Evolutionary conservation across 2,329 filamentous ascomycete genomes (phyloP).

Genomic region (Harringtonia aguacate): DNA sequence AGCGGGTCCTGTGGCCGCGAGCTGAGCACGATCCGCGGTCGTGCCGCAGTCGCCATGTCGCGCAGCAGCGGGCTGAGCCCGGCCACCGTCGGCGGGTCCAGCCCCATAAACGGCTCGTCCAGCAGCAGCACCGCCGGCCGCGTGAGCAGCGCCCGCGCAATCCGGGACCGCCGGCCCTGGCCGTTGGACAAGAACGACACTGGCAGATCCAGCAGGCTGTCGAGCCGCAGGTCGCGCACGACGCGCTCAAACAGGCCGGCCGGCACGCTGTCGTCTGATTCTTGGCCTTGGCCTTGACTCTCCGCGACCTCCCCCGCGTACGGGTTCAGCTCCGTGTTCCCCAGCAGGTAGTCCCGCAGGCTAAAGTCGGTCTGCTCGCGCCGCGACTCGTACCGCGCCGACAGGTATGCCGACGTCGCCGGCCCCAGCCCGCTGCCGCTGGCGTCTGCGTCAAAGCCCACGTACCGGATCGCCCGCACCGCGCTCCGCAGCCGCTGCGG

Average conservation of each 20-base stretch:
- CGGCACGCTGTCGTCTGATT: conserved; percentile 28
- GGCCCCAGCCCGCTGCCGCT: conserved; percentile 27
- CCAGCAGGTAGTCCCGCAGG: conserved; percentile 67
- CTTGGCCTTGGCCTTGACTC: neutral
- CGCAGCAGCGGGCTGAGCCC: conserved; percentile 62
- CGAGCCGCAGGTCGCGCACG: conserved; percentile 58
- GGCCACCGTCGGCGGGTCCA: conserved; percentile 73
- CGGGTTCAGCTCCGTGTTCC: conserved; percentile 75
- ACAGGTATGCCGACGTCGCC: conserved; percentile 67
- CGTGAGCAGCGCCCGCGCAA: conserved; percentile 73
- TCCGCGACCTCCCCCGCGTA: conserved; percentile 26
- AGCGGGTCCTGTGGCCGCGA: conserved; percentile 77
- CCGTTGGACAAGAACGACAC: conserved; percentile 90
- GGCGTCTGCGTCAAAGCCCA: conserved; percentile 74
- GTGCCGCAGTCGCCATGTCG: conserved; percentile 52
- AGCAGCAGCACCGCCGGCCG: conserved; percentile 73
- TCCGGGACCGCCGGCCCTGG: conserved; percentile 76
- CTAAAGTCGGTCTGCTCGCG: conserved; percentile 83
- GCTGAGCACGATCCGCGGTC: conserved; percentile 65
- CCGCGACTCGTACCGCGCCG: conserved; percentile 80
- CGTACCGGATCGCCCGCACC: conserved; percentile 67
- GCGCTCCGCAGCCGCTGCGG: conserved; percentile 45
- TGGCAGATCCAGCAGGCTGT: conserved; percentile 63
- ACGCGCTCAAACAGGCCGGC: conserved; percentile 44
- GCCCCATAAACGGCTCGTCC: conserved; percentile 93